Percentiles rank a stretch among this genome's conserved stretches.
Evolutionary conservation across 257 asterid species (phyloP).

Genomic region (Lycium barbarum): DNA sequence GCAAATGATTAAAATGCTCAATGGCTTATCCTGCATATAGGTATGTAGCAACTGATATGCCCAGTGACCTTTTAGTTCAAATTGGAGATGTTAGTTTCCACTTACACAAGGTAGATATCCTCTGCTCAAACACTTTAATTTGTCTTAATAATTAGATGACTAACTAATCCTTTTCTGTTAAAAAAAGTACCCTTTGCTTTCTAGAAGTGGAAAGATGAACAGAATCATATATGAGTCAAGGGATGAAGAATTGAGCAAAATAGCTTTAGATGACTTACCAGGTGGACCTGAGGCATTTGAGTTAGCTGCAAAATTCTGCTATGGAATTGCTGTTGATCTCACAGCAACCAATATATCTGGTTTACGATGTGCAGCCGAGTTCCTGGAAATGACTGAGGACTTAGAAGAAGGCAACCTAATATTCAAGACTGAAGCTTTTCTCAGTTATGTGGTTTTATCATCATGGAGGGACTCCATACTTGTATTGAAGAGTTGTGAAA

Average conservation of each 20-base stretch:
- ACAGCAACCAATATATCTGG: slow-evolving; percentile 85
- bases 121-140: slow-evolving; percentile 10
- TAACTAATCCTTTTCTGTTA: neutral
- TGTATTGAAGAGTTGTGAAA: slow-evolving; percentile 78
- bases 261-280: slow-evolving; percentile 74
- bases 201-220: slow-evolving; percentile 88
- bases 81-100: slow-evolving; percentile 84
- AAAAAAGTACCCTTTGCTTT: slow-evolving; percentile 83
- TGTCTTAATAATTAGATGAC: neutral
- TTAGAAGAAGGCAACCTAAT: slow-evolving; percentile 93
- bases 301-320: slow-evolving; percentile 93
- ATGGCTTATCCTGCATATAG: neutral
- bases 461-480: slow-evolving; percentile 94
- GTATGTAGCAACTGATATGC: slow-evolving; percentile 69
- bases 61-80: slow-evolving; percentile 83
- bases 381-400: slow-evolving; percentile 95
- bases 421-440: slow-evolving; percentile 95
- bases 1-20: neutral
- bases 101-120: slow-evolving; percentile 78
- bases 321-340: slow-evolving; percentile 87
- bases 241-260: slow-evolving; percentile 60
- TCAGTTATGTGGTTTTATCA: slow-evolving; percentile 88
- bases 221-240: slow-evolving; percentile 73
- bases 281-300: slow-evolving; percentile 91
- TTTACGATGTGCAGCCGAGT: slow-evolving; percentile 88